A percentile compares a stretch with the other conserved stretches of the same genome.
These are phyloP conservation scores for Parachaetomium inaequale DNA, from an alignment of 495 filamentous ascomycete species.

Conservation along the genomic window DNA sequence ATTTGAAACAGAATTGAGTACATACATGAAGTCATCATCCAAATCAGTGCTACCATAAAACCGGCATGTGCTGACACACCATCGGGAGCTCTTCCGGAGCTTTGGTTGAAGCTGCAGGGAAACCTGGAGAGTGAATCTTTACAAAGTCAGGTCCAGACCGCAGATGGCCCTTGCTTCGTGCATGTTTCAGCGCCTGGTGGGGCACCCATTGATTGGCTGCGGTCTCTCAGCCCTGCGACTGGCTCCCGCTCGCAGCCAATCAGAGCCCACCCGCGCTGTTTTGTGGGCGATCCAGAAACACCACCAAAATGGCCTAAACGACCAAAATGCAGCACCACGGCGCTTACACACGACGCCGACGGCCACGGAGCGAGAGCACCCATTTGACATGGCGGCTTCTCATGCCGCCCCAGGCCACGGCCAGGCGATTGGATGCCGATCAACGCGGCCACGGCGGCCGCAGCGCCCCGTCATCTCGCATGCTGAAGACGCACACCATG, in stretches of 20 bases:
- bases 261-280: not conserved
- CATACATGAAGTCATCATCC: not conserved
- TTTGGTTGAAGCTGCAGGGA: too few species aligned
- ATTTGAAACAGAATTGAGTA: not conserved
- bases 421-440: constrained; percentile 8
- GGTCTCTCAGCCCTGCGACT: not conserved
- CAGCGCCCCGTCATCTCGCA: constrained; percentile 11
- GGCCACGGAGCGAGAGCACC: not conserved
- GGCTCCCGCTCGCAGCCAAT: not conserved
- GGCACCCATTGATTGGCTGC: not conserved
- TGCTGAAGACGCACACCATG: not conserved
- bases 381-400: not conserved
- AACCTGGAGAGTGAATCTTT: too few species aligned
- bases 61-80: too few species aligned
- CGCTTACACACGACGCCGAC: constrained; percentile 5
- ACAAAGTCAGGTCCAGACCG: not conserved
- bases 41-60: not conserved
- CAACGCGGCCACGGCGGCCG: constrained; percentile 4
- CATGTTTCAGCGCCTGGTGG: not conserved
- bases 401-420: not conserved
- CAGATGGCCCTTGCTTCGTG: constrained; percentile 8
- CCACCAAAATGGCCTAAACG: not conserved
- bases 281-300: not conserved
- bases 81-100: too few species aligned
- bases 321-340: not conserved